Base-by-base conservation (phyloP, 805 yeast species). In the Vanderwaltozyma verrucispora region DNA sequence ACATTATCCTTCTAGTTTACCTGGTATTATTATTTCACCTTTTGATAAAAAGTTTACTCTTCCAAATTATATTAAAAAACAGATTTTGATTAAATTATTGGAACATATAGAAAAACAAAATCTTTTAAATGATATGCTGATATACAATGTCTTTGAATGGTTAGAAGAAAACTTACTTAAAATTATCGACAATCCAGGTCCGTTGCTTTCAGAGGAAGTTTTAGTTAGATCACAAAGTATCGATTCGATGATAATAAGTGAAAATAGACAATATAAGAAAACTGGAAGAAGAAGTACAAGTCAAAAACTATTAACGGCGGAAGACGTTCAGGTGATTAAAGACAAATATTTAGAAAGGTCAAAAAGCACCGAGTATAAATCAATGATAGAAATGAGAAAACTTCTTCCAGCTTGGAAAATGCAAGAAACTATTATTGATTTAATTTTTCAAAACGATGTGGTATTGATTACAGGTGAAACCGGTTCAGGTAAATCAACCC, bases 401-500 rank as follows among this genome's bases (percentile, higher is more conserved):
- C 56, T 59, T 8, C 62, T 89, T 24, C 97, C 98, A 0, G 97
- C 97, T 0, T 89, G 95, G 94, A 56, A 64, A 12, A 81, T 78
- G 52, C 69, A 65, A 37, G 59, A 69, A 0, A 67, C 72, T 5
- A 66, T 89, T 28, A 68, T 83, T 2, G 49, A 71, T 0, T 61
- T 76, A 4, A 74, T 89, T 4, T 65, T 68, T 21, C 42, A 64
- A 0, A 72, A 82, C 51, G 74, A 74, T 44, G 81, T 86, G 4
- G 76, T 83, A 1, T 33, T 89, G 25, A 72, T 89, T 27, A 89
- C 97, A 2, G 98, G 97, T 56, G 98, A 92, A 56, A 89, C 97
- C 0, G 97, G 97, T 49, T 88, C 96, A 1, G 97, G 97, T 48
- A 89, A 89, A 53, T 85, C 96, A 1, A 89, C 98, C 0, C 98